Base-by-base conservation (phyloP, 2,329 filamentous ascomycete genomes). In the Stagonosporopsis tanaceti region DNA sequence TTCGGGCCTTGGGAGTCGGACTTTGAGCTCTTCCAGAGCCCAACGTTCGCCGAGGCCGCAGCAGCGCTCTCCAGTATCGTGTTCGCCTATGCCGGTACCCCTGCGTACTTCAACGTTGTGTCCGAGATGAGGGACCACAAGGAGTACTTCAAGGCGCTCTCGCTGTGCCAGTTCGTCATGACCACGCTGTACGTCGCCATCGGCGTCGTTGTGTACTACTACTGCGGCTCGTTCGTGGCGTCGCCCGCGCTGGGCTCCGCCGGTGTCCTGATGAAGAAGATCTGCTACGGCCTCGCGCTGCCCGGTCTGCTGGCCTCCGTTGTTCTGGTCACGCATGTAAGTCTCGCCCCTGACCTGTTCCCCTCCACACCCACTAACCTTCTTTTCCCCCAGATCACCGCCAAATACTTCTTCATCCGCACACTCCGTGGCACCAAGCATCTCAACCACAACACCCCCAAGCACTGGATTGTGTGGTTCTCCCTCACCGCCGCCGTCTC, bases 81-180 rank as follows among this genome's bases (percentile, higher is more conserved):
- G 47, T 84, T 84, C 5, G 82, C 80, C 6, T 59, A 52, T 12
- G 83, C 85, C 1, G 84, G 82, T 24, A 87, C 85, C 1, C 83
- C 81, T 0, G 84, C 84, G 1, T 89, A 88, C 66, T 75, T 89
- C 4, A 85, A 85, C 4, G 84, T 89, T 47, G 88, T 89, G 28
- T 84, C 83, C 0, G 87, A 89, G 75, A 89, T 89, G 86, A 78
- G 77, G 39, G 61, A 80, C 35, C 86, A 86, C 0, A 77, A 77
- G 17, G 84, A 87, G 65, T 89, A 85, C 73, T 81, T 80, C 62
- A 87, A 87, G 69, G 81, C 86, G 0, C 77, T 89, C 0, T 87
- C 83, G 66, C 70, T 83, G 2, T 85, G 82, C 73, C 87, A 87
- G 85, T 77, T 72, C 15, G 72, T 88, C 48, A 84, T 87, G 20